Conservation (phyloP, 1,284 basidiomycete species). For the Rhizopogon parksii region DNA sequence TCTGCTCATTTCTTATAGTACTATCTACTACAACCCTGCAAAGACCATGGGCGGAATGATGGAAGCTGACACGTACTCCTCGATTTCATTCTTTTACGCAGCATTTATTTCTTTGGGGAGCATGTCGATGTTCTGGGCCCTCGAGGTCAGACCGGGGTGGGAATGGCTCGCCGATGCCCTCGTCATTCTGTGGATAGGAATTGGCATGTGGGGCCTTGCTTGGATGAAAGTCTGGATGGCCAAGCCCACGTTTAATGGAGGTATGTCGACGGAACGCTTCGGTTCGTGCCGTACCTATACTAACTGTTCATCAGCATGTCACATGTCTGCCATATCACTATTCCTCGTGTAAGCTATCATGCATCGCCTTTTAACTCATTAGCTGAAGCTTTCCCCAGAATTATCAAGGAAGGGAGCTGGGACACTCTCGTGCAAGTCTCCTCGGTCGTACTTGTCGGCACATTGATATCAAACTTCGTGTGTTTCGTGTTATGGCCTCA, state of each 20-base stretch:
- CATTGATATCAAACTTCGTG: constrained; percentile 72
- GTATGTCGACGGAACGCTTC: constrained; percentile 32
- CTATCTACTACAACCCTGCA: constrained; percentile 77
- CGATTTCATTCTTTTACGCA: constrained; percentile 68
- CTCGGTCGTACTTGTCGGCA: constrained; percentile 74
- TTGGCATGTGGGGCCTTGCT: constrained; percentile 76
- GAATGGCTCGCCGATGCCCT: constrained; percentile 64
- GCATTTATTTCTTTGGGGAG: constrained; percentile 70
- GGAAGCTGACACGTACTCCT: constrained; percentile 76
- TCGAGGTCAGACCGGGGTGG: constrained; percentile 62
- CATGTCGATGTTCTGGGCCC: constrained; percentile 71
- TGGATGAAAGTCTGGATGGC: constrained; percentile 89
- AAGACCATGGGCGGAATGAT: constrained; percentile 90
- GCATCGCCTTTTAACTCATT: not conserved
- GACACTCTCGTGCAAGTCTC: constrained; percentile 68
- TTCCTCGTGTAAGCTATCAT: constrained; percentile 67
- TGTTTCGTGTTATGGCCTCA: constrained; percentile 82
- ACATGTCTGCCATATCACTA: constrained; percentile 84
- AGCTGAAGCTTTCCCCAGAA: constrained; percentile 32
- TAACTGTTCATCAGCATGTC: constrained; percentile 56
- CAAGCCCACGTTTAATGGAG: constrained; percentile 89
- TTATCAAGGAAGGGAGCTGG: constrained; percentile 87
- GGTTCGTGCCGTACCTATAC: not conserved
- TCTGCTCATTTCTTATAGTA: constrained; percentile 33
- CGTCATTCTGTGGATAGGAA: constrained; percentile 74